Evolutionary conservation across 2,329 filamentous ascomycete genomes (phyloP), one percentile per base, ranked within the genome.

Genomic region (Trichoderma sp.): DNA sequence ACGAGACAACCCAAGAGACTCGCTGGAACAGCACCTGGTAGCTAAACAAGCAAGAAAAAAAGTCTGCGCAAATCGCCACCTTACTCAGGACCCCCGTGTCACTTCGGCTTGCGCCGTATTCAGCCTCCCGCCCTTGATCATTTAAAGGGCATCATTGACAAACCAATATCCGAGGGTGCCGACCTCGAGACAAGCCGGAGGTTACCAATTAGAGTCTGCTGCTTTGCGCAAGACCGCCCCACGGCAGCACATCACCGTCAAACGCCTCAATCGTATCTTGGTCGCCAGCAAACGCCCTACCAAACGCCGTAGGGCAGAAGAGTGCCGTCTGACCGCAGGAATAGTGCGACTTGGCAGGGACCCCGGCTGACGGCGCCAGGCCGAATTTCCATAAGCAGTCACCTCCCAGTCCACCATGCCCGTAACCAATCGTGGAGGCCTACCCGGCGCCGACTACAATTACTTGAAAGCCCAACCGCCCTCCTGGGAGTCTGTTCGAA

Each of bases 321-420:
- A 78, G 76, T 76, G 73, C 77, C 75, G 76, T 80, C 78, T 80
- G 78, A 80, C 78, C 74, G 76, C 79, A 79, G 76, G 76, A 77
- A 78, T 79, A 80, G 75, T 78, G 76, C 76, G 76, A 79, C 77
- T 75, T 77, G 73, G 72, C 74, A 74, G 74, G 75, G 74, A 73
- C 78, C 78, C 78, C 73, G 73, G 78, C 79, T 75, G 74, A 78
- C 77, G 75, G 75, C 76, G 77, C 77, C 78, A 79, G 78, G 74
- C 77, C 76, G 72, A 75, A 74, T 80, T 78, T 73, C 74, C 73
- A 75, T 75, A 76, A 76, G 64, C 73, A 78, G 75, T 76, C 73
- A 73, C 74, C 72, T 75, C 65, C 64, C 53, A 57, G 57, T 73
- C 75, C 76, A 71, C 64, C 76, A 80, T 81, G 78, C 78, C 78